Conservation (phyloP, 352 stramenopile species). For the Pythium periplocum region DNA sequence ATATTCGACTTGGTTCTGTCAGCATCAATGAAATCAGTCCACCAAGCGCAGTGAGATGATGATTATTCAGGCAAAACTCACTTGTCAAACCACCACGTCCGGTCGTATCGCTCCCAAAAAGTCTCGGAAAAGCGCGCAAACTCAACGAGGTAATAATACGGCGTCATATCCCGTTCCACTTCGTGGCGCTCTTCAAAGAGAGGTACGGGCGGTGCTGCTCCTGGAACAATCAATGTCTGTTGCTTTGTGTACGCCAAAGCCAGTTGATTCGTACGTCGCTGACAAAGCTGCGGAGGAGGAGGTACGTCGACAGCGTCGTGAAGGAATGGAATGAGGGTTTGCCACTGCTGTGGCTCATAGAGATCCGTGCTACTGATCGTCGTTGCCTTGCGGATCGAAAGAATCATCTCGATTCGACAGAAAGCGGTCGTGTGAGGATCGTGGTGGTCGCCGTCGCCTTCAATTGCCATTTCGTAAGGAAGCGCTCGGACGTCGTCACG, state of each 20-base stretch:
- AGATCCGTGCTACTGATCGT: not conserved
- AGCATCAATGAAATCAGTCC: not conserved
- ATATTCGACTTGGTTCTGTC: conserved; percentile 48
- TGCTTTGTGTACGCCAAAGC: conserved; percentile 15
- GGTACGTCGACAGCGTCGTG: conserved; percentile 13
- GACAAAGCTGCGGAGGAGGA: conserved; percentile 12
- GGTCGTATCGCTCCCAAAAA: conserved; percentile 74
- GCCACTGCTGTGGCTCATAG: conserved; percentile 7
- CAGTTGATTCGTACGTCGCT: conserved; percentile 18
- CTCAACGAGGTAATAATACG: conserved; percentile 65
- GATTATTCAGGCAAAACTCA: conserved; percentile 11
- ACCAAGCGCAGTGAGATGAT: not conserved
- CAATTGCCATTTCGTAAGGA: too few species aligned
- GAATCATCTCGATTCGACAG: not conserved
- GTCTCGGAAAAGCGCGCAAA: conserved; percentile 55
- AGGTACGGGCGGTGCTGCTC: not conserved
- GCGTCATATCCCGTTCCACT: conserved; percentile 27
- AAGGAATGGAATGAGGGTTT: conserved; percentile 20
- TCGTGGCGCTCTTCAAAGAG: conserved; percentile 30
- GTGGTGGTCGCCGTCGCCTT: too few species aligned
- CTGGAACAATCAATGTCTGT: too few species aligned
- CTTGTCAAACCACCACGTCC: conserved; percentile 81
- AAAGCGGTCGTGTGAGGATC: too few species aligned
- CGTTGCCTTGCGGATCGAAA: not conserved
- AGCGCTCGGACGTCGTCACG: too few species aligned